Base-by-base conservation (phyloP, 805 yeast genomes). In the Starmera dryadoides region DNA sequence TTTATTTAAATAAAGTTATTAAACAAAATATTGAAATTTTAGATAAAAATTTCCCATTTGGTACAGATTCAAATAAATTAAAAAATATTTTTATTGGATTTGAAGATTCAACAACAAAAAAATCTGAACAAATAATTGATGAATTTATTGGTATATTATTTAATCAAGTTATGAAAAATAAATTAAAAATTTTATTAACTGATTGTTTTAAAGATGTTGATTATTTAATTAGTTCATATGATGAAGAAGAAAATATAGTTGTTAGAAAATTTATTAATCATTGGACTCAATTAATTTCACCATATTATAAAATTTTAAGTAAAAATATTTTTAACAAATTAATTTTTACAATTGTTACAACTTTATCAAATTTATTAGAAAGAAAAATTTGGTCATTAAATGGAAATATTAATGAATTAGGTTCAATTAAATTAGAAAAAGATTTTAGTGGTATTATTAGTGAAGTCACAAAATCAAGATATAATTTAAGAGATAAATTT, bases 401-500 rank as follows among this genome's bases (percentile, higher is more conserved):
- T 35, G 74, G 76, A 38, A 77, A 75, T 47, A 76, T 87, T 43
- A 88, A 86, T 53, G 94, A 85, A 49, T 61, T 85, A 31, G 98
- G 97, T 1, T 79, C 94, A 0, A 55, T 55, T 33, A 68, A 73
- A 43, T 63, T 84, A 52, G 71, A 73, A 55, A 52, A 60, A 3
- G 75, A 69, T 50, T 74, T 75, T 17, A 58, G 64, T 29, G 82
- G 81, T n/a, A 67, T 73, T 30, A 69, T 77, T 41, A 62, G 75
- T 10, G 79, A 73, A 50, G 79, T 83, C 6, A 81, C 95, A 36
- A 81, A 78, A 36, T 76, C 78, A 41, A 70, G 81, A 52, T 91
- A 88, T 59, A 73, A 73, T 28, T 63, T 88, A 48, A 69, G 96
- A 43, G 93, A 86, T 43, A 75, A 76, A 49, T 91, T 91, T 54